A percentile compares a stretch with the other conserved stretches of the same genome.
phyloP scores from a whole-genome alignment of 2,329 filamentous ascomycete genomes.

The Metarhizium album region DNA sequence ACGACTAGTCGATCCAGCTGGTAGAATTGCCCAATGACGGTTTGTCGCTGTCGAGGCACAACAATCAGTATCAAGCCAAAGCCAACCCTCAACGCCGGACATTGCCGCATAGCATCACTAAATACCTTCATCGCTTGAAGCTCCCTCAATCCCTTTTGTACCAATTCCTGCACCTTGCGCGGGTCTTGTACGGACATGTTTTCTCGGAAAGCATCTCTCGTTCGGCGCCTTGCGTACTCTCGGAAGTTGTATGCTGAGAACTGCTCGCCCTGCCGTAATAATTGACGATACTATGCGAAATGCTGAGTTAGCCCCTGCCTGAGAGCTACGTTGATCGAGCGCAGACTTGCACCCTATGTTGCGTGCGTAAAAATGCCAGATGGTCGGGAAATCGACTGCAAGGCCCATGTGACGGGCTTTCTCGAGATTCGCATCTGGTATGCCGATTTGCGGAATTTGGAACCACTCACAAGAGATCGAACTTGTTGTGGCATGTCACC shows the following conservation, averaged over 20 bases:
- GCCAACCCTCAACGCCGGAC: no score
- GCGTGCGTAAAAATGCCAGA: background rate
- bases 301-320: background rate
- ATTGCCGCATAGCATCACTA: background rate
- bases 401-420: background rate
- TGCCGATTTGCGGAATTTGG: background rate
- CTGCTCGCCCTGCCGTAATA: constrained; percentile 75
- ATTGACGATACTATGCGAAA: constrained; percentile 66
- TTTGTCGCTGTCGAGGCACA: constrained; percentile 63
- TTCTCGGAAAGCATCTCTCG: constrained; percentile 82
- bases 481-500: constrained; percentile 48
- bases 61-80: constrained; percentile 9
- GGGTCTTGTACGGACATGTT: constrained; percentile 62
- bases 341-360: background rate
- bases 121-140: constrained; percentile 81
- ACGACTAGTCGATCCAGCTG: constrained; percentile 86
- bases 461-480: constrained; percentile 40
- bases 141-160: constrained; percentile 80
- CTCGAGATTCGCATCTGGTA: background rate
- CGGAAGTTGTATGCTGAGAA: constrained; percentile 96
- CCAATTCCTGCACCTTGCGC: constrained; percentile 71
- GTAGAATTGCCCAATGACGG: constrained; percentile 88
- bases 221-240: constrained; percentile 88
- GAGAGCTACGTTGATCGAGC: background rate
- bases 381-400: background rate